phyloP scores from a whole-genome alignment of 345 rosid species.

The Pugionium cornutum region DNA sequence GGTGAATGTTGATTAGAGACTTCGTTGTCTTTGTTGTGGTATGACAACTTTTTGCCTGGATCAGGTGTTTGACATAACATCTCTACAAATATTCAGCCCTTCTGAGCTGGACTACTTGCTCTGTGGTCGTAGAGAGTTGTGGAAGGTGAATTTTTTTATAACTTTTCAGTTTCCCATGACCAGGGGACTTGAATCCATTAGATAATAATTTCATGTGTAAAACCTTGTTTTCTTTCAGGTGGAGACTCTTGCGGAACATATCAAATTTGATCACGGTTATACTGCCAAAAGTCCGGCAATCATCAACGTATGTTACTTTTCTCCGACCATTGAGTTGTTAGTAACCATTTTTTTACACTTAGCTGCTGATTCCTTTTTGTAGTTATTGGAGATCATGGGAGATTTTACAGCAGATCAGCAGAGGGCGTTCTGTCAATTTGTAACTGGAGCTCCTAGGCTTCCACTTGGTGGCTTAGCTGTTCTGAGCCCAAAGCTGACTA shows the following conservation, averaged over 20 bases:
- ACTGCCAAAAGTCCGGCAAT: conserved; percentile 96
- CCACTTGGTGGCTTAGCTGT: conserved; percentile 99
- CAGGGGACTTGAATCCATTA: not conserved
- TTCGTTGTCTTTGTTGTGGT: not conserved
- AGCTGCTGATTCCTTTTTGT: conserved; percentile 16
- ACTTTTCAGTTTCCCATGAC: conserved; percentile 1
- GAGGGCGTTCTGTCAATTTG: conserved; percentile 96
- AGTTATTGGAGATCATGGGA: conserved; percentile 98
- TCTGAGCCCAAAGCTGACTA: conserved; percentile 89
- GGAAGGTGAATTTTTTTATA: conserved; percentile 65
- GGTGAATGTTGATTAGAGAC: not conserved
- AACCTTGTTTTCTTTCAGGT: conserved; percentile 50
- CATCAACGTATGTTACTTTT: conserved; percentile 55
- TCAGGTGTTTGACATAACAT: conserved; percentile 91
- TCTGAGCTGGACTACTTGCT: conserved; percentile 87
- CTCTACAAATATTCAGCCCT: conserved; percentile 91
- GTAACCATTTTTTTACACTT: not conserved
- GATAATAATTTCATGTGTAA: not conserved
- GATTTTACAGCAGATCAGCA: conserved; percentile 95
- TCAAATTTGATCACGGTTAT: conserved; percentile 98
- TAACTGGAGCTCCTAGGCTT: conserved; percentile 99
- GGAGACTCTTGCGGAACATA: conserved; percentile 85
- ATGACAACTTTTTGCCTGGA: too few species aligned
- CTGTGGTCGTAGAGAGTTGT: conserved; percentile 97
- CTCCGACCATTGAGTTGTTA: not conserved